Evolutionary conservation across 805 yeast species (phyloP).

Genomic region (Schwanniomyces yamadae): DNA sequence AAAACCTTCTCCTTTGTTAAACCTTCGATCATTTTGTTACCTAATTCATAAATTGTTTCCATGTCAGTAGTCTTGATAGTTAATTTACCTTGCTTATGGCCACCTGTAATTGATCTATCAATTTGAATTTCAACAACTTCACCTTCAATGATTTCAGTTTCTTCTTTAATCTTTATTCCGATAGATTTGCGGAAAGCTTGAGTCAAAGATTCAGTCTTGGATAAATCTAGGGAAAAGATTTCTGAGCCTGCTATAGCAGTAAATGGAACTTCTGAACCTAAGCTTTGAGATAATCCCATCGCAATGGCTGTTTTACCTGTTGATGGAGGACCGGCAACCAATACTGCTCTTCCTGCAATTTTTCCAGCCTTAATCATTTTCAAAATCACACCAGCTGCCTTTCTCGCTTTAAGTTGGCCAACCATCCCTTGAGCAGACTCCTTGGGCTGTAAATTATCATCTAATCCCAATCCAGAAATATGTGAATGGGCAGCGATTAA

Average conservation of each 20-base stretch:
- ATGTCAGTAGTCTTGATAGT: slow-evolving; percentile 97
- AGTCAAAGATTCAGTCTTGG: slow-evolving; percentile 93
- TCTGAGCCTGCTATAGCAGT: slow-evolving; percentile 95
- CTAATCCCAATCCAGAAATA: slow-evolving; percentile 94
- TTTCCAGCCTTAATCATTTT: slow-evolving; percentile 92
- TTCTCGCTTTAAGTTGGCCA: slow-evolving; percentile 92
- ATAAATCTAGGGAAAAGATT: slow-evolving; percentile 84
- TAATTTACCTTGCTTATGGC: slow-evolving; percentile 96
- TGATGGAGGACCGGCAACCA: slow-evolving; percentile 97
- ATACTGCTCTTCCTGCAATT: slow-evolving; percentile 94
- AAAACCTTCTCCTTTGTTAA: slow-evolving; percentile 91
- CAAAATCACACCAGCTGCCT: slow-evolving; percentile 91
- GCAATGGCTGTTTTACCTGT: slow-evolving; percentile 99
- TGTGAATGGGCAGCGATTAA: slow-evolving; percentile 98
- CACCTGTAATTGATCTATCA: slow-evolving; percentile 92
- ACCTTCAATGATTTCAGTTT: slow-evolving; percentile 96
- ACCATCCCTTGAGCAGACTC: slow-evolving; percentile 90
- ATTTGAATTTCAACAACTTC: slow-evolving; percentile 97
- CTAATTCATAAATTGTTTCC: slow-evolving; percentile 97
- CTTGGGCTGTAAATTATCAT: slow-evolving; percentile 82
- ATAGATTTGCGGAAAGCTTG: slow-evolving; percentile 96
- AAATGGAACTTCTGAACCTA: slow-evolving; percentile 84
- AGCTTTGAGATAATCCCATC: slow-evolving; percentile 79
- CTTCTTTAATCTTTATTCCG: slow-evolving; percentile 94
- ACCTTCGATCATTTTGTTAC: slow-evolving; percentile 91